phyloP scores from a whole-genome alignment of 1,284 basidiomycete species.

The Moniliophthora roreri region DNA sequence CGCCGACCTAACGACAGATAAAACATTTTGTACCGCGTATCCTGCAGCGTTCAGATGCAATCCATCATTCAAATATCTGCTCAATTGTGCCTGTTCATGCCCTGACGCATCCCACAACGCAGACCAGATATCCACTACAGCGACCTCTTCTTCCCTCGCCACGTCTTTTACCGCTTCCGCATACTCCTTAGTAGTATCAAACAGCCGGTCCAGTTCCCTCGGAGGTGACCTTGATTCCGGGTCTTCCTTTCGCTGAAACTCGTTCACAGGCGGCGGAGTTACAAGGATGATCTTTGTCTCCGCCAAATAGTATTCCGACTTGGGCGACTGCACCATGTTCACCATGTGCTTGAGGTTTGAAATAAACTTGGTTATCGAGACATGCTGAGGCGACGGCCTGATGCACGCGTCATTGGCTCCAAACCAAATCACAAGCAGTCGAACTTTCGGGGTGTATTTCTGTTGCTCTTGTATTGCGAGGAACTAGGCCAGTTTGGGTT shows the following conservation, averaged over 20 bases:
- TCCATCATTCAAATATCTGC: slow-evolving; percentile 64
- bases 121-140: slow-evolving; percentile 72
- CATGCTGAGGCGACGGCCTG: slow-evolving; percentile 60
- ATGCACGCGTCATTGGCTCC: slow-evolving; percentile 84
- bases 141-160: slow-evolving; percentile 51
- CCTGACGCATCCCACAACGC: slow-evolving; percentile 67
- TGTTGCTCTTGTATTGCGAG: slow-evolving; percentile 55
- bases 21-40: slow-evolving; percentile 54
- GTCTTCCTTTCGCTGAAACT: slow-evolving; percentile 49
- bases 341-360: slow-evolving; percentile 68
- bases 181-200: slow-evolving; percentile 63
- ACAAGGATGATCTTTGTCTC: slow-evolving; percentile 79
- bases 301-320: slow-evolving; percentile 69
- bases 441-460: slow-evolving; percentile 56
- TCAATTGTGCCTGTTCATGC: slow-evolving; percentile 49
- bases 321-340: slow-evolving; percentile 55
- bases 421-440: slow-evolving; percentile 83
- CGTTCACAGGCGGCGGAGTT: slow-evolving; percentile 83
- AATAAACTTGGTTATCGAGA: slow-evolving; percentile 68
- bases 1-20: slow-evolving; percentile 7
- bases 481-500: slow-evolving; percentile 35
- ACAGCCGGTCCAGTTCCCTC: slow-evolving; percentile 52
- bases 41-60: slow-evolving; percentile 75
- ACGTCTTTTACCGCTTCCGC: slow-evolving; percentile 69
- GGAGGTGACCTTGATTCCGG: slow-evolving; percentile 45